phyloP scores from a whole-genome alignment of 441 rosid species.

The Eutrema salsugineum region DNA sequence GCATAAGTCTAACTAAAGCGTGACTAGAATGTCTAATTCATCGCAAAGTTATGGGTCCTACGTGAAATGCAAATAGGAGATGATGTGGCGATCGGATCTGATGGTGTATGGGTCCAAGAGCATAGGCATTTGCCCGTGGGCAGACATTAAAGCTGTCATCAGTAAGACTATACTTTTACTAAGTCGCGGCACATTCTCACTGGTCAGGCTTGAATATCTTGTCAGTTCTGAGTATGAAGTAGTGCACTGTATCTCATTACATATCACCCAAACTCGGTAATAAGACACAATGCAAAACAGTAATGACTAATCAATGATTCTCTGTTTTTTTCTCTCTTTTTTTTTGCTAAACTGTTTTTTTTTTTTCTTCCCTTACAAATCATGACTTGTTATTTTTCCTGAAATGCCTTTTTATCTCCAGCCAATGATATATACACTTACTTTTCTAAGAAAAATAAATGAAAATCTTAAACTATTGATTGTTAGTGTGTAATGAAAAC shows the following conservation, averaged over 20 bases:
- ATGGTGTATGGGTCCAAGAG: slow-evolving; percentile 21
- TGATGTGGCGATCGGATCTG: slow-evolving; percentile 32
- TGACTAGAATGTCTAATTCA: background rate
- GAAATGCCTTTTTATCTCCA: background rate
- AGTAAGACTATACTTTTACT: slow-evolving; percentile 2
- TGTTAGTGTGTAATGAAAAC: slow-evolving; percentile 7
- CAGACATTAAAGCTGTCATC: slow-evolving; percentile 37
- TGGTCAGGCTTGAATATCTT: slow-evolving; percentile 21
- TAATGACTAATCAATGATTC: background rate
- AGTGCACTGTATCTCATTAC: slow-evolving; percentile 5
- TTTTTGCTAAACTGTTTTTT: background rate
- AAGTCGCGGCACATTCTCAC: slow-evolving; percentile 25
- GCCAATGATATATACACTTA: background rate
- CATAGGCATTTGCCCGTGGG: slow-evolving; percentile 34
- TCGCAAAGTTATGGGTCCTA: background rate
- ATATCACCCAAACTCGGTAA: slow-evolving; percentile 22
- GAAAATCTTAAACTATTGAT: background rate
- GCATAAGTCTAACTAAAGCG: background rate
- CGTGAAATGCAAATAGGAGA: background rate
- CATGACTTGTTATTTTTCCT: slow-evolving; percentile 7
- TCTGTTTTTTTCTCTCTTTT: background rate
- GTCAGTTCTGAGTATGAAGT: slow-evolving; percentile 14
- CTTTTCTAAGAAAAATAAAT: background rate
- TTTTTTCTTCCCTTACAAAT: background rate
- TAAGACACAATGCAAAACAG: slow-evolving; percentile 5